Percentiles rank a stretch among this genome's conserved stretches.
These are phyloP conservation scores for Plasmodium berghei DNA, from an alignment of 169 alveolate species.

Conservation along the genomic window DNA sequence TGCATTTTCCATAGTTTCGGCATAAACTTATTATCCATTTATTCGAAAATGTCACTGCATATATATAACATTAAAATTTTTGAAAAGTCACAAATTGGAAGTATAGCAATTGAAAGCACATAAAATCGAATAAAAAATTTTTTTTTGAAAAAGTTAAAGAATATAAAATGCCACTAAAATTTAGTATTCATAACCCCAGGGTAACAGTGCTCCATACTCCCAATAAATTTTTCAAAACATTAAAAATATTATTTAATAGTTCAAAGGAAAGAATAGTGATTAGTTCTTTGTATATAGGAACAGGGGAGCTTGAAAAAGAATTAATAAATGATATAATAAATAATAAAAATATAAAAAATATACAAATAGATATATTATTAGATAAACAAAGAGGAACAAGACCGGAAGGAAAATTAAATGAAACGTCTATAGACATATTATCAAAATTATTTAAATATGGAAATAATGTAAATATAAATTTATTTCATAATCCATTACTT, in stretches of 20 bases:
- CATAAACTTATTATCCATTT: too few relatives aligned
- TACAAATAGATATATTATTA: slow-evolving; percentile 79
- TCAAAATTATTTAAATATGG: slow-evolving; percentile 63
- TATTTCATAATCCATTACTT: slow-evolving; percentile 83
- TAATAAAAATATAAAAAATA: slow-evolving; percentile 70
- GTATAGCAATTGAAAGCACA: too few relatives aligned
- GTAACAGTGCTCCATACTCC: slow-evolving; percentile 79
- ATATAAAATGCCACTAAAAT: slow-evolving; percentile 75
- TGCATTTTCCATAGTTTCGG: too few relatives aligned
- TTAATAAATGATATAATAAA: slow-evolving; percentile 71
- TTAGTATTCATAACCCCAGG: slow-evolving; percentile 75
- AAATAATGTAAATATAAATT: slow-evolving; percentile 70
- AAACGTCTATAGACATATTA: slow-evolving; percentile 76
- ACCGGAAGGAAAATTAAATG: slow-evolving; percentile 70
- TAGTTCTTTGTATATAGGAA: slow-evolving; percentile 84
- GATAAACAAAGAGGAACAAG: slow-evolving; percentile 81
- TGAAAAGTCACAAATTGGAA: too few relatives aligned
- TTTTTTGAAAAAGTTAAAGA: neutral
- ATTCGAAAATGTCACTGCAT: too few relatives aligned
- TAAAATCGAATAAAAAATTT: too few relatives aligned
- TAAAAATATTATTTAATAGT: slow-evolving; percentile 71
- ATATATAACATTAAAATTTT: too few relatives aligned
- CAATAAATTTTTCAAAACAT: slow-evolving; percentile 77
- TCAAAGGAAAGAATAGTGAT: slow-evolving; percentile 80
- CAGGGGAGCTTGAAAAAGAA: slow-evolving; percentile 80